Evolutionary conservation across 2,329 filamentous ascomycete species (phyloP), one percentile per base, ranked within the genome.

Genomic region (Ambrosiella xylebori): DNA sequence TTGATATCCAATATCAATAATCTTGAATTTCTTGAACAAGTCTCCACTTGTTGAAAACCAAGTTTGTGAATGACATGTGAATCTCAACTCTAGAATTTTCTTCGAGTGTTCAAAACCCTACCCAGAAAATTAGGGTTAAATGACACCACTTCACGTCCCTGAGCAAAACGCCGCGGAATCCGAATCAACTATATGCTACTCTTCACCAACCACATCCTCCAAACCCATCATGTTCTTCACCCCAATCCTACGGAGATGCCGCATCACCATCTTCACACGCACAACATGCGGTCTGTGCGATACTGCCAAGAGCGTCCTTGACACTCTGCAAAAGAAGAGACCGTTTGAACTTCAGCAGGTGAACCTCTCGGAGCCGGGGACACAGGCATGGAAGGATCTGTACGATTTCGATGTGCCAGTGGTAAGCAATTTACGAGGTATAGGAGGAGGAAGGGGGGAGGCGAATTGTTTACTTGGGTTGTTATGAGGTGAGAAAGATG

Each of bases 351-450:
- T 81, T 68, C 73, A 74, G 7, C 84, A 89, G 68, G 74, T 87
- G 61, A 81, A 89, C 66, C 80, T 89, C 44, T 80, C 86, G 70
- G 76, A 77, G 54, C 74, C 77, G 0, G 77, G 80, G 35, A 75
- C 76, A 13, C 77, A 80, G 61, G 71, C 73, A 27, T 91, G 86
- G 86, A 81, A 79, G 65, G 75, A 82, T 54, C 65, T 88, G 1
- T 91, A 91, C 66, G 86, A 89, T 59, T 87, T 89, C 67, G 86
- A 91, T 64, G 86, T 87, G 7, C 86, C 86, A 0, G 86, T 90
- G 65, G 86, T 90, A 72, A 65, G 76, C 68, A 15, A 6, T n/a
- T 8, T 12, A 38, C 44, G 36, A 1, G 45, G 17, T 15, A 7
- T 8, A 40, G 7, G 1, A 6, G 12, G 11, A 41, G 19, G 8